phyloP scores from a whole-genome alignment of 768 basidiomycete genomes.

The Hysterangium stoloniferum region DNA sequence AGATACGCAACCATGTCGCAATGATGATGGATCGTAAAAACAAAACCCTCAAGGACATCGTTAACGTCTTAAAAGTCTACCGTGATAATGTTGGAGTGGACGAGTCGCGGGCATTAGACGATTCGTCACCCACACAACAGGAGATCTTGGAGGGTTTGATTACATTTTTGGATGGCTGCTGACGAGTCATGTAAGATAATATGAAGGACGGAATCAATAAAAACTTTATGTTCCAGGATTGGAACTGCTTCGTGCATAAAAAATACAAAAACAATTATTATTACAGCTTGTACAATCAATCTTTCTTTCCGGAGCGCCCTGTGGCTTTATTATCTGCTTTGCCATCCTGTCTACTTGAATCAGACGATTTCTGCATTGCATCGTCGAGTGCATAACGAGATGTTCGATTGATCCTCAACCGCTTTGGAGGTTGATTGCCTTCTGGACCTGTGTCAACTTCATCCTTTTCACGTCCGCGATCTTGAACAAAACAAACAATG shows the following conservation, averaged over 20 bases:
- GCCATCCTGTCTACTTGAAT: conserved; percentile 1
- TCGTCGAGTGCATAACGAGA: conserved; percentile 9
- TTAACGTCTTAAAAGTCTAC: conserved; percentile 63
- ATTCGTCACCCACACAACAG: conserved; percentile 45
- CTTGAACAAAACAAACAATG: conserved; percentile 25
- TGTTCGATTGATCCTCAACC: conserved; percentile 48
- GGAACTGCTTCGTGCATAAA: conserved; percentile 14
- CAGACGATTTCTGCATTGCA: conserved; percentile 3
- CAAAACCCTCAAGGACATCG: conserved; percentile 61
- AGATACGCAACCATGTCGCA: conserved; percentile 73
- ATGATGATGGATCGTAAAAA: conserved; percentile 72
- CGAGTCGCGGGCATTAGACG: conserved; percentile 29
- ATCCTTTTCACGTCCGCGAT: conserved; percentile 50
- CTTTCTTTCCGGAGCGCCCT: conserved; percentile 2
- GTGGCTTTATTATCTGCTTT: neutral
- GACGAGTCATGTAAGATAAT: conserved; percentile 13
- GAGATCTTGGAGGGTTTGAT: conserved; percentile 67
- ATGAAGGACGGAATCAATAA: conserved; percentile 19
- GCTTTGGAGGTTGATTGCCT: conserved; percentile 42
- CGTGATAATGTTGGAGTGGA: conserved; percentile 65
- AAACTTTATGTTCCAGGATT: conserved; percentile 11
- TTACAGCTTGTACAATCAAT: conserved; percentile 7
- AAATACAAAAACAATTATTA: conserved; percentile 14
- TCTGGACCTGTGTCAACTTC: conserved; percentile 35
- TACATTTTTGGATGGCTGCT: conserved; percentile 43